phyloP scores from a whole-genome alignment of 805 yeast species.

The Saccharomyces kudriavzevii region DNA sequence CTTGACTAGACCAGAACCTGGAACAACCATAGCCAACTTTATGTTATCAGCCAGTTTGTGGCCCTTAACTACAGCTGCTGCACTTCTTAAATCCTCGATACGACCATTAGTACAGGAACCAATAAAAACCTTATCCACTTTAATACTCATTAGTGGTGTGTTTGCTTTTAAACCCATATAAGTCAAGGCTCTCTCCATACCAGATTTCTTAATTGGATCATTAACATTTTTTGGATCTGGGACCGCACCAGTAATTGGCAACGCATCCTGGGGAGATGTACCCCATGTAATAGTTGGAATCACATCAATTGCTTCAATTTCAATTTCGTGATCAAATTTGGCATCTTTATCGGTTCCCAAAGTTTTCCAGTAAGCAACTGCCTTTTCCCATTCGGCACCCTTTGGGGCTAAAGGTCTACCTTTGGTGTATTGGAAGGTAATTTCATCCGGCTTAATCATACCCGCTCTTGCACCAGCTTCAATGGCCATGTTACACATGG shows the following conservation, averaged over 20 bases:
- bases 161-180: slow-evolving; percentile 89
- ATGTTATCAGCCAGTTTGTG: slow-evolving; percentile 76
- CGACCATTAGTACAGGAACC: slow-evolving; percentile 98
- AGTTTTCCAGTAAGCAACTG: slow-evolving; percentile 83
- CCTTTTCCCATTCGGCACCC: slow-evolving; percentile 94
- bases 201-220: slow-evolving; percentile 69
- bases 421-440: slow-evolving; percentile 78
- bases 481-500: slow-evolving; percentile 97
- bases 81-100: slow-evolving; percentile 92
- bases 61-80: slow-evolving; percentile 89
- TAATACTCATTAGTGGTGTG: slow-evolving; percentile 65
- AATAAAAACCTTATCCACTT: slow-evolving; percentile 88
- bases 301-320: slow-evolving; percentile 73
- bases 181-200: slow-evolving; percentile 83
- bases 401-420: slow-evolving; percentile 93
- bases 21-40: slow-evolving; percentile 82
- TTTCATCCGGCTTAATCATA: slow-evolving; percentile 94
- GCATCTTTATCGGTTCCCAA: slow-evolving; percentile 87
- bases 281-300: slow-evolving; percentile 99
- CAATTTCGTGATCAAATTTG: slow-evolving; percentile 73
- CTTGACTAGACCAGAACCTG: slow-evolving; percentile 95
- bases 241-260: slow-evolving; percentile 82
- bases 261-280: slow-evolving; percentile 97
- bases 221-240: slow-evolving; percentile 78
- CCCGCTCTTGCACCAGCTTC: slow-evolving; percentile 99